Conservation (phyloP, 441 rosid species). For the Gossypium gossypioides region DNA sequence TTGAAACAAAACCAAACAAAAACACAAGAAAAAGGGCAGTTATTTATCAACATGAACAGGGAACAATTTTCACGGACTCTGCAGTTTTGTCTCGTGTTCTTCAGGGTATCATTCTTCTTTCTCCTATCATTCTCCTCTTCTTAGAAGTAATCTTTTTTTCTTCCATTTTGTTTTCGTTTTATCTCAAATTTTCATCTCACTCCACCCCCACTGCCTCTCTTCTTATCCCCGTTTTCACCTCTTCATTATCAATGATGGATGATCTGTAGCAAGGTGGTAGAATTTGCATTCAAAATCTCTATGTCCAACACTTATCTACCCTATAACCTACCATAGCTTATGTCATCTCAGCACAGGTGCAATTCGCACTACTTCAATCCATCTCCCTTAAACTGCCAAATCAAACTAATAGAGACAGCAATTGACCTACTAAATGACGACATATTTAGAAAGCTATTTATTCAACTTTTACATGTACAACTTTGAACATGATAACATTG, state of each 20-base stretch:
- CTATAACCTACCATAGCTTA: neutral
- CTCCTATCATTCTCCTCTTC: neutral
- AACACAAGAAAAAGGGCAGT: neutral
- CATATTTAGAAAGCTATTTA: neutral
- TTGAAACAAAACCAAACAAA: neutral
- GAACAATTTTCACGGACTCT: neutral
- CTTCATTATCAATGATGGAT: neutral
- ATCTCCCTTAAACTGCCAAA: neutral
- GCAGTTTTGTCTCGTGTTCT: neutral
- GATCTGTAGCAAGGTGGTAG: neutral
- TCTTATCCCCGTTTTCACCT: neutral
- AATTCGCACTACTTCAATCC: neutral
- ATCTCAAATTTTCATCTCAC: neutral
- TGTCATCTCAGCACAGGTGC: neutral
- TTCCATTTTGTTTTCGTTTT: neutral
- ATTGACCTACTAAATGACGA: neutral
- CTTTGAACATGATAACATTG: neutral
- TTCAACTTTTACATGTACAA: neutral
- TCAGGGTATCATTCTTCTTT: neutral
- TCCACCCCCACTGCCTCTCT: neutral
- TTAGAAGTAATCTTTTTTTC: neutral
- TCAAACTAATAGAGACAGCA: neutral
- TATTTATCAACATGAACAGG: neutral
- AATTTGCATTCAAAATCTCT: neutral
- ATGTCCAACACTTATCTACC: neutral